Evolutionary conservation across 208 protist species (phyloP), one percentile per base, ranked within the genome.

Genomic region (Trypanosoma avium): DNA sequence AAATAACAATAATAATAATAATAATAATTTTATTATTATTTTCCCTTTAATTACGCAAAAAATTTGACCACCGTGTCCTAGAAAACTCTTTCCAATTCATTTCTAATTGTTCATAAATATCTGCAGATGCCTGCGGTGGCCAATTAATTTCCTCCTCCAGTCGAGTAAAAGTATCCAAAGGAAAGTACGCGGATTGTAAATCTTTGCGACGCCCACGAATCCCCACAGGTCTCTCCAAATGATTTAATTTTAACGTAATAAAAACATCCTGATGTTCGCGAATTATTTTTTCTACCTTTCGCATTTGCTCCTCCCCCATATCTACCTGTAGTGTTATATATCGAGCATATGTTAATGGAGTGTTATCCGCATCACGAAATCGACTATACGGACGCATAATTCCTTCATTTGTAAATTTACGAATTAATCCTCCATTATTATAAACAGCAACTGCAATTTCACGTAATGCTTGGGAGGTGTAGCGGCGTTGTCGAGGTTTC

Each of bases 51-150:
- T 80, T 92, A 26, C 90, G 77, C 43, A 96, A 73, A 52, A 80
- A 96, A 59, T 87, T 93, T 0, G 90, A 94, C 90, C 90, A 96
- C 21, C 90, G 77, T 19, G 90, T 96, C 9, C 90, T 86, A 5
- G 90, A 92, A 67, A 96, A 96, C 72, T 96, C 90, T 72, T 96
- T 96, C 90, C 90, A 96, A 69, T 93, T 93, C 86, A 92, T 92
- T 26, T 96, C 90, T 15, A 96, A 68, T 64, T 96, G 90, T 53
- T 93, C 83, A 52, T 93, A 93, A 45, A 93, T 84, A 57, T 96
- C 90, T 26, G 79, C 75, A 19, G 79, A 85, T 13, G 83, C 82
- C 81, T 96, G 90, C 47, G 90, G 90, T 6, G 90, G 83, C 87
- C 90, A 96, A 72, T 96, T 88, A 67, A 94, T 92, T 64, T 96